phyloP scores from a whole-genome alignment of 2,329 filamentous ascomycete species.

The Aspergillus proliferans region DNA sequence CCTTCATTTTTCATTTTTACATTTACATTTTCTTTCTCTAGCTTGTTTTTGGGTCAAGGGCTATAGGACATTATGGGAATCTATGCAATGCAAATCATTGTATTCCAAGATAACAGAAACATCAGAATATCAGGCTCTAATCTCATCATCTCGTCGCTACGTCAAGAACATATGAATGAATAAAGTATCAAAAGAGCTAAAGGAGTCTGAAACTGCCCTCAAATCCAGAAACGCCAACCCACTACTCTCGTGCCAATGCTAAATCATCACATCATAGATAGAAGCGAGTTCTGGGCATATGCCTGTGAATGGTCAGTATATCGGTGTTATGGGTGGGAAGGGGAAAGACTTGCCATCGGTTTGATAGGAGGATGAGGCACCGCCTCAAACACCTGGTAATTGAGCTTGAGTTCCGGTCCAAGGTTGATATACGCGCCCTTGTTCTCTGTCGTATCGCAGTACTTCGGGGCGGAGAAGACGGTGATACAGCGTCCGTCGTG shows the following conservation, averaged over 20 bases:
- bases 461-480: constrained; percentile 95
- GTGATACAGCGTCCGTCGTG: constrained; percentile 95
- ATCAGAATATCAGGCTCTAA: constrained; percentile 1
- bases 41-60: too few species aligned
- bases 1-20: not conserved
- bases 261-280: constrained; percentile 59
- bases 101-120: constrained; percentile 2
- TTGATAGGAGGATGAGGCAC: constrained; percentile 93
- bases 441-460: constrained; percentile 97
- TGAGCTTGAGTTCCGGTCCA: constrained; percentile 80
- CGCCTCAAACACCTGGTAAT: constrained; percentile 90
- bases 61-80: too few species aligned
- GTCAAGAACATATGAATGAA: not conserved
- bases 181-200: not conserved
- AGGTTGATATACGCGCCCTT: constrained; percentile 98
- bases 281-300: constrained; percentile 77
- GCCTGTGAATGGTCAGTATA: constrained; percentile 46
- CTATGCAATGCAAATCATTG: not conserved
- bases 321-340: not conserved
- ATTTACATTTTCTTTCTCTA: too few species aligned
- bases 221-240: constrained; percentile 20
- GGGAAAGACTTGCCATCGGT: constrained; percentile 60
- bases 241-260: constrained; percentile 13
- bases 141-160: not conserved
- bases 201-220: constrained; percentile 7